phyloP scores from a whole-genome alignment of 176 grass and related monocot genomes.

The Tillandsia fasciculata region DNA sequence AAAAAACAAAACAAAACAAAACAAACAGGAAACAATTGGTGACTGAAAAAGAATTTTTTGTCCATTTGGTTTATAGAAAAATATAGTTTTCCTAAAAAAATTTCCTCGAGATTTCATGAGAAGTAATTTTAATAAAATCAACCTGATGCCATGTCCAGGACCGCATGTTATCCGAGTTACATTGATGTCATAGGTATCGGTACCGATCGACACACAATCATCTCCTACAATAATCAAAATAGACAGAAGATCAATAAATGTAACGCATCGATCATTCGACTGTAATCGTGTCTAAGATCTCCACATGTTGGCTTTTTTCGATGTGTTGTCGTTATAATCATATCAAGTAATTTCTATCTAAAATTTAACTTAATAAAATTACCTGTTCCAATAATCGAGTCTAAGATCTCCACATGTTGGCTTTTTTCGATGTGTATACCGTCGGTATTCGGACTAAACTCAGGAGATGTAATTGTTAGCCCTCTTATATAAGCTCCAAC shows the following conservation, averaged over 20 bases:
- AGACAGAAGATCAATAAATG: neutral
- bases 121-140: neutral
- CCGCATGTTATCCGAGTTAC: conserved; percentile 7
- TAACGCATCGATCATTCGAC: neutral
- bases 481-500: neutral
- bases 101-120: neutral
- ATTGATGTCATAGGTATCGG: neutral
- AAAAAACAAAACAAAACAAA: no score
- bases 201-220: conserved; percentile 16
- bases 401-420: neutral
- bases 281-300: neutral
- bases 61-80: neutral
- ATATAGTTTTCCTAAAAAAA: neutral
- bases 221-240: conserved; percentile 4
- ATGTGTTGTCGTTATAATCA: neutral
- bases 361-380: neutral
- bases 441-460: conserved; percentile 13
- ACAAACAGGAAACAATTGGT: no score
- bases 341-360: neutral
- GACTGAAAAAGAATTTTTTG: neutral
- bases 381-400: conserved; percentile 12
- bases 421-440: conserved; percentile 8
- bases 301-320: no score
- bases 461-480: neutral
- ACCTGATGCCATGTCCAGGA: conserved; percentile 27